These are phyloP conservation scores for Nannochloropsis oceanica DNA, from an alignment of 108 stramenopile genomes.

Conservation along the genomic window DNA sequence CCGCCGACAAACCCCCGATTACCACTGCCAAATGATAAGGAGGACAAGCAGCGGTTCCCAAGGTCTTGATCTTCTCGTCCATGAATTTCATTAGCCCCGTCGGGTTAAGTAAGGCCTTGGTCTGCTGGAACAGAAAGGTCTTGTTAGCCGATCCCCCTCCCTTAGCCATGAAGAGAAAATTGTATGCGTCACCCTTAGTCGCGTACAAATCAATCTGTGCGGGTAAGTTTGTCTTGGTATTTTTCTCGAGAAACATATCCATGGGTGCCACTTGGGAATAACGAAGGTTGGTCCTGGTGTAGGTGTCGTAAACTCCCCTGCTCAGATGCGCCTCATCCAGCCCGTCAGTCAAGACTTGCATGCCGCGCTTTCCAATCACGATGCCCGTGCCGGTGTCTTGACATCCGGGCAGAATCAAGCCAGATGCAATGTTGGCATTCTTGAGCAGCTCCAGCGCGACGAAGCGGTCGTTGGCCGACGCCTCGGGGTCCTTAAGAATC, in stretches of 20 bases:
- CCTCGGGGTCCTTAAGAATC: slow-evolving; percentile 82
- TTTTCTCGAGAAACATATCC: slow-evolving; percentile 82
- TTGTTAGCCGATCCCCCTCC: slow-evolving; percentile 93
- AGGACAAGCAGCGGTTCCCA: slow-evolving; percentile 86
- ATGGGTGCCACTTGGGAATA: slow-evolving; percentile 71
- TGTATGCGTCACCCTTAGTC: slow-evolving; percentile 57
- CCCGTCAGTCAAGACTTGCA: slow-evolving; percentile 80
- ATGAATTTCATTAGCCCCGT: slow-evolving; percentile 68
- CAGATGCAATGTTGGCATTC: slow-evolving; percentile 86
- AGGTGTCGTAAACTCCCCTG: slow-evolving; percentile 73
- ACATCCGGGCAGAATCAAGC: slow-evolving; percentile 70
- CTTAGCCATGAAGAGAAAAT: slow-evolving; percentile 88
- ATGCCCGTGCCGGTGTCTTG: slow-evolving; percentile 89
- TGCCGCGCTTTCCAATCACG: slow-evolving; percentile 74
- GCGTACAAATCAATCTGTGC: slow-evolving; percentile 83
- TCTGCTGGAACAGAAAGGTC: slow-evolving; percentile 88
- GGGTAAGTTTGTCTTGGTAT: slow-evolving; percentile 80
- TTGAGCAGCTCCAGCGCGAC: slow-evolving; percentile 86
- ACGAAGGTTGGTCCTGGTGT: slow-evolving; percentile 67
- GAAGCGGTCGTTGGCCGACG: slow-evolving; percentile 80
- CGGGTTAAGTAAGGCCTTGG: slow-evolving; percentile 76
- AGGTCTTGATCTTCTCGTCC: slow-evolving; percentile 75
- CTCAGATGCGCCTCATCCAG: slow-evolving; percentile 73
- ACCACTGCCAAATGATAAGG: slow-evolving; percentile 89
- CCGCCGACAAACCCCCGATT: slow-evolving; percentile 79